Evolutionary conservation across 2,329 filamentous ascomycete species (phyloP).

Genomic region (Pestalotiopsis sp.): DNA sequence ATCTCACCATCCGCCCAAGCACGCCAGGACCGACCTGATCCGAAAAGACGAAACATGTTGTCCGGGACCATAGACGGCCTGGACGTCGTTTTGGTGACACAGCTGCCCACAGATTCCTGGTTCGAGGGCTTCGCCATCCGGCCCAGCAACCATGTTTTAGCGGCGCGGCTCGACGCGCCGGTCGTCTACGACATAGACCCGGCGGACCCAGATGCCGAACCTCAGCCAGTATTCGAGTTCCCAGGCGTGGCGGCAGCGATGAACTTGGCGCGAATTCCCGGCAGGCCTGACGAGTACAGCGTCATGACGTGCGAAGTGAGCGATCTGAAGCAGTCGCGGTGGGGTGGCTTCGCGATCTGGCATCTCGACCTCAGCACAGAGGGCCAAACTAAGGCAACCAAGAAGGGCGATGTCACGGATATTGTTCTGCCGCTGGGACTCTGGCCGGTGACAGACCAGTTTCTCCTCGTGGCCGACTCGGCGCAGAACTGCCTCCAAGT

Average conservation of each 20-base stretch:
- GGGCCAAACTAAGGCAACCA: conserved; percentile 24
- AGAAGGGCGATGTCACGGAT: conserved; percentile 19
- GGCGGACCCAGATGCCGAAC: conserved; percentile 24
- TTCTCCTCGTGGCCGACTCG: conserved; percentile 26
- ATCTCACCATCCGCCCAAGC: background rate
- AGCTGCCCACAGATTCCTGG: conserved; percentile 29
- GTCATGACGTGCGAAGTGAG: conserved; percentile 21
- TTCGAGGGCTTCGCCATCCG: conserved; percentile 28
- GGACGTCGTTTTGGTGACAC: conserved; percentile 29
- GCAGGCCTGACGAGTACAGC: conserved; percentile 24
- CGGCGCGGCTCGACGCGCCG: conserved; percentile 28
- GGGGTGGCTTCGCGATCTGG: conserved; percentile 25
- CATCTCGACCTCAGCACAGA: conserved; percentile 22
- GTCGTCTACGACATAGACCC: conserved; percentile 28
- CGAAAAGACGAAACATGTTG: background rate
- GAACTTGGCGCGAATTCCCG: conserved; percentile 24
- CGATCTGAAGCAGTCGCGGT: conserved; percentile 28
- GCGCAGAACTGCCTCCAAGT: conserved; percentile 24
- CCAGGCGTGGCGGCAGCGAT: conserved; percentile 21
- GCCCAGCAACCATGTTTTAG: conserved; percentile 28
- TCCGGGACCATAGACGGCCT: conserved; percentile 15
- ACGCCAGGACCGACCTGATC: background rate
- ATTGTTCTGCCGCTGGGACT: conserved; percentile 23
- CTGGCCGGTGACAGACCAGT: conserved; percentile 21
- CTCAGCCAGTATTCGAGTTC: conserved; percentile 24